Evolutionary conservation across 768 basidiomycete genomes (phyloP).

Genomic region (Collybia nuda): DNA sequence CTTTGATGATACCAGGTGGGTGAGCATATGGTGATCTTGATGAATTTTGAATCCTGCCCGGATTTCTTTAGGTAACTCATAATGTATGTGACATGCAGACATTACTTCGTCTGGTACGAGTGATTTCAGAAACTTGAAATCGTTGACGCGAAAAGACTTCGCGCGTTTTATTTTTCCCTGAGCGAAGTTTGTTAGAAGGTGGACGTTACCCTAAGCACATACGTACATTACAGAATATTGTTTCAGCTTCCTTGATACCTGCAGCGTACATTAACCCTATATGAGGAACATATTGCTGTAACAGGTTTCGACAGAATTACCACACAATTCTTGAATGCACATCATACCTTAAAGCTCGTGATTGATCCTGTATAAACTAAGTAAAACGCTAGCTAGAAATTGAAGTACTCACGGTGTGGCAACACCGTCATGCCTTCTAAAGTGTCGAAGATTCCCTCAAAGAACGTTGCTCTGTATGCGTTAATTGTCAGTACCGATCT

Average conservation of each 20-base stretch:
- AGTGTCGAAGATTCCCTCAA: conserved; percentile 66
- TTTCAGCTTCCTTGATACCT: conserved; percentile 37
- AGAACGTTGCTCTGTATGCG: conserved; percentile 49
- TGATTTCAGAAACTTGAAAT: conserved; percentile 61
- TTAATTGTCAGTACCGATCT: not conserved
- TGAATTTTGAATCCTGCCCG: conserved; percentile 55
- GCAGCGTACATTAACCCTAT: conserved; percentile 38
- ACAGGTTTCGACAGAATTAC: not conserved
- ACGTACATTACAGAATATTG: conserved; percentile 43
- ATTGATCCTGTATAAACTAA: conserved; percentile 36
- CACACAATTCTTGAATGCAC: not conserved
- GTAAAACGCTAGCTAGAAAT: conserved; percentile 2
- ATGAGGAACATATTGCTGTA: conserved; percentile 47
- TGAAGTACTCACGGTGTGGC: conserved; percentile 39
- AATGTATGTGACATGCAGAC: not conserved
- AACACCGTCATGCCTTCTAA: conserved; percentile 61
- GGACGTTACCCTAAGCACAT: not conserved
- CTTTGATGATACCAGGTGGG: conserved; percentile 74
- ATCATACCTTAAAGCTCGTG: conserved; percentile 47
- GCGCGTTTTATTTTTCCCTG: conserved; percentile 65
- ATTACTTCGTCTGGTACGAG: conserved; percentile 54
- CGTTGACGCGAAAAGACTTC: conserved; percentile 59
- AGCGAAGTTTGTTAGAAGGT: conserved; percentile 18
- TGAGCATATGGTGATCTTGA: conserved; percentile 73
- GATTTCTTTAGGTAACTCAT: conserved; percentile 5